phyloP scores from a whole-genome alignment of 805 yeast species.

The Lipomyces kockii region DNA sequence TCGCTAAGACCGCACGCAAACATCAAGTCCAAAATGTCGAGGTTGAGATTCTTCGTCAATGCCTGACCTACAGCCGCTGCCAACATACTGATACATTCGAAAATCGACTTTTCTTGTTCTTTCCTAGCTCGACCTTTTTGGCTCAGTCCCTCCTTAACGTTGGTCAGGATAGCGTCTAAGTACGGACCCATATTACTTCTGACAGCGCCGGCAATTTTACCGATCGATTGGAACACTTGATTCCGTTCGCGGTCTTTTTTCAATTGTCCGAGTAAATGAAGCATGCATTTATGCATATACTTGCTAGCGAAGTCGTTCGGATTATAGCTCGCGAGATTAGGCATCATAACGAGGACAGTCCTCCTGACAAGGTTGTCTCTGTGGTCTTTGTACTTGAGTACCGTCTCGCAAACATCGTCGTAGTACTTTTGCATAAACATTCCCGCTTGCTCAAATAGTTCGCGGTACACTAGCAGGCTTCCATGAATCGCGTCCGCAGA shows the following conservation, averaged over 20 bases:
- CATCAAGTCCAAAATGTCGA: conserved; percentile 77
- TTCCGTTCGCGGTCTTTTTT: conserved; percentile 77
- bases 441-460: conserved; percentile 72
- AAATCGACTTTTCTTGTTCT: conserved; percentile 82
- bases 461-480: conserved; percentile 78
- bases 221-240: conserved; percentile 77
- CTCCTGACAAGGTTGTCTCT: conserved; percentile 74
- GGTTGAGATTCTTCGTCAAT: conserved; percentile 81
- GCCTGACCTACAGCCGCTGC: conserved; percentile 93
- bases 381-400: conserved; percentile 75
- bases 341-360: conserved; percentile 83
- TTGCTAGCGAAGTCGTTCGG: conserved; percentile 74
- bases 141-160: conserved; percentile 76
- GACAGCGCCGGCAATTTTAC: conserved; percentile 77
- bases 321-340: conserved; percentile 79
- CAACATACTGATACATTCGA: conserved; percentile 83
- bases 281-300: conserved; percentile 78
- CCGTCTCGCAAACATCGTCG: conserved; percentile 75
- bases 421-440: conserved; percentile 71
- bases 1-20: conserved; percentile 83
- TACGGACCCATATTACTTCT: conserved; percentile 85
- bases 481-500: conserved; percentile 83
- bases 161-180: conserved; percentile 82
- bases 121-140: conserved; percentile 63
- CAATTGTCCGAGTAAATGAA: conserved; percentile 76